Base-by-base conservation (phyloP, 441 rosid genomes). In the Arabidopsis lyrata region DNA sequence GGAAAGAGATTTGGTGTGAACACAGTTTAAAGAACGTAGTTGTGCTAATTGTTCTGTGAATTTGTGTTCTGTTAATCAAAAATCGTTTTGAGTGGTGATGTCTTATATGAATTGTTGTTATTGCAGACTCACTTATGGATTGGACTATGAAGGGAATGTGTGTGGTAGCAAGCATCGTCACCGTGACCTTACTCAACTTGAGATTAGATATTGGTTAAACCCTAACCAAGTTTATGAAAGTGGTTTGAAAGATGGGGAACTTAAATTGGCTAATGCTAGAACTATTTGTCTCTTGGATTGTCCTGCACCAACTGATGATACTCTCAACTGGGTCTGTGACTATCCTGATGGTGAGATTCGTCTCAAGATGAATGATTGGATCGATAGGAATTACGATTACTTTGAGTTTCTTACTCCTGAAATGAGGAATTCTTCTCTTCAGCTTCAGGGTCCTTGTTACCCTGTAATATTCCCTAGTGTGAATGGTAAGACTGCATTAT, bases 361-460 rank as follows among this genome's bases (percentile, higher is more conserved):
- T 75, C 83, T 95, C 73, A 82, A 88, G 27, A 77, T 81, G 86
- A 79, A 85, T 64, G 93, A 95, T 68, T 95, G 99, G 99, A 89
- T 92, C 1, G 88, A 95, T 75, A 90, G 92, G 79, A 88, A 87
- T 71, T 95, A 90, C 3, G 96, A 95, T 80, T 95, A 95, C 81
- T 95, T 81, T 77, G 96, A 95, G 70, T 87, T 95, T 80, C 96
- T 95, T 70, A 90, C 98, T 39, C 92, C 92, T 4, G 98, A 89
- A 75, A 92, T 95, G 99, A 82, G 95, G 49, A 95, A 95, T 80
- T 70, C 89, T 0, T 95, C 99, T 73, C 95, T 90, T 79, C 98
- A 88, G 80, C 98, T 95, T 79, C 97, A 86, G 81, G 99, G 99
- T 78, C 99, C 99, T 68, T 95, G 99, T 78, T 95, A 95, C 82